Evolutionary conservation across 2,329 filamentous ascomycete species (phyloP).

Genomic region (Cercospora brassicicola): DNA sequence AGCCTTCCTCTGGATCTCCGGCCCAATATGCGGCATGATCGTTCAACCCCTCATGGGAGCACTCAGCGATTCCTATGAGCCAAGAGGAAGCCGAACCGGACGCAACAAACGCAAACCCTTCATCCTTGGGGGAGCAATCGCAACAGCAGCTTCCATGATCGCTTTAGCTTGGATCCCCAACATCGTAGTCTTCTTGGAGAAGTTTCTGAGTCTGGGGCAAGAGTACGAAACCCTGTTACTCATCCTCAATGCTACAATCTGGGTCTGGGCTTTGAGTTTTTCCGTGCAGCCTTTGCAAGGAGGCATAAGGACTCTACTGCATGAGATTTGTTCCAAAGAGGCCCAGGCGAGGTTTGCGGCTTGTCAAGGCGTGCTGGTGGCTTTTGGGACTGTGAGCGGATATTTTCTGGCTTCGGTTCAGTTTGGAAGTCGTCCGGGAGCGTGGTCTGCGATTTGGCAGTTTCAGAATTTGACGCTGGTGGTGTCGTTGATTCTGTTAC

Average conservation of each 20-base stretch:
- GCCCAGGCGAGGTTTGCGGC: not conserved
- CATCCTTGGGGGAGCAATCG: not conserved
- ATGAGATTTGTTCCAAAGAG: not conserved
- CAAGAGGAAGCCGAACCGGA: not conserved
- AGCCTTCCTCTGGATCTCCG: not conserved
- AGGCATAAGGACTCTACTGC: not conserved
- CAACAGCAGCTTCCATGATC: not conserved
- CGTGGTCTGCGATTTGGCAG: not conserved
- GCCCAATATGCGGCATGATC: not conserved
- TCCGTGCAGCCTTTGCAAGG: conserved; percentile 7
- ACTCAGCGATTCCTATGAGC: not conserved
- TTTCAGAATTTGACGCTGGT: not conserved
- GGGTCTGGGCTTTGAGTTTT: conserved; percentile 1
- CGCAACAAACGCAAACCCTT: conserved; percentile 9
- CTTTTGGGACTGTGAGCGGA: not conserved
- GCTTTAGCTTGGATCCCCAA: conserved; percentile 1
- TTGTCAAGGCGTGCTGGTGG: not conserved
- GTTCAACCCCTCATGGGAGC: not conserved
- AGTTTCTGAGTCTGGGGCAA: not conserved
- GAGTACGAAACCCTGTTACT: not conserved
- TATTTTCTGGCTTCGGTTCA: not conserved
- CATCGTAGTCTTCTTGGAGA: not conserved
- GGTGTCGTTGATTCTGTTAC: not conserved
- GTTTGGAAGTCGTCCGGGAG: not conserved
- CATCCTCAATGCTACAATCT: not conserved